These are phyloP conservation scores for Lepiota venenata DNA, from an alignment of 768 basidiomycete genomes.

Conservation along the genomic window DNA sequence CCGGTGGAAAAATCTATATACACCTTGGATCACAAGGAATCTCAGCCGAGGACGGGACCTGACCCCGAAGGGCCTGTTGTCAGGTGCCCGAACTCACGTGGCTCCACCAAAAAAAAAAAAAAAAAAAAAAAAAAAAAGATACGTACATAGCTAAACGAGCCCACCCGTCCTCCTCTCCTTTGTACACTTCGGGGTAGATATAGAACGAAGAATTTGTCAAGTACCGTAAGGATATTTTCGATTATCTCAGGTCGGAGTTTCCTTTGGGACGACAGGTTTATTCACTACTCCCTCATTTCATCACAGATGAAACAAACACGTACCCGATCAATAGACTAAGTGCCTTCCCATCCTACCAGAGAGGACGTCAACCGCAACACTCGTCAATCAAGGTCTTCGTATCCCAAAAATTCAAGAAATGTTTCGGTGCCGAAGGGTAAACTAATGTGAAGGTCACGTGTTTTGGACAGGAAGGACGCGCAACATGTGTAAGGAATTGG, in stretches of 20 bases:
- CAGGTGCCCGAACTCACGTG: too few relatives aligned
- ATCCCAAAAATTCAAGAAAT: slow-evolving; percentile 40
- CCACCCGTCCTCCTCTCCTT: too few relatives aligned
- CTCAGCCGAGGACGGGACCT: too few relatives aligned
- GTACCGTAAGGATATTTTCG: background rate
- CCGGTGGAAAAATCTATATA: too few relatives aligned
- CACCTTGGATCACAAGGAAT: too few relatives aligned
- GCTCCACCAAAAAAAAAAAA: too few relatives aligned
- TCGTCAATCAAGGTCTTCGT: slow-evolving; percentile 36
- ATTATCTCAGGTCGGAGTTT: too few relatives aligned
- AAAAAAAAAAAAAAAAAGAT: too few relatives aligned
- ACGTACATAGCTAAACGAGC: too few relatives aligned
- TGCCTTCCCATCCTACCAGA: slow-evolving; percentile 41
- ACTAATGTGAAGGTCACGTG: slow-evolving; percentile 36
- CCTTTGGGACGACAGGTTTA: background rate
- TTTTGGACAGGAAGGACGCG: slow-evolving; percentile 11
- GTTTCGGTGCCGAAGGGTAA: slow-evolving; percentile 44
- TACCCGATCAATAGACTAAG: slow-evolving; percentile 49
- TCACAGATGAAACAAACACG: slow-evolving; percentile 15
- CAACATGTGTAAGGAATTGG: background rate
- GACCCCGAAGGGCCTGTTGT: too few relatives aligned
- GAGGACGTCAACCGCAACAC: slow-evolving; percentile 42
- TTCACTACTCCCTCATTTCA: background rate
- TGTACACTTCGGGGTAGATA: background rate
- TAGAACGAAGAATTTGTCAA: background rate